Base-by-base conservation (phyloP, 1,139 yeast species). In the Wickerhamomyces sp. region DNA sequence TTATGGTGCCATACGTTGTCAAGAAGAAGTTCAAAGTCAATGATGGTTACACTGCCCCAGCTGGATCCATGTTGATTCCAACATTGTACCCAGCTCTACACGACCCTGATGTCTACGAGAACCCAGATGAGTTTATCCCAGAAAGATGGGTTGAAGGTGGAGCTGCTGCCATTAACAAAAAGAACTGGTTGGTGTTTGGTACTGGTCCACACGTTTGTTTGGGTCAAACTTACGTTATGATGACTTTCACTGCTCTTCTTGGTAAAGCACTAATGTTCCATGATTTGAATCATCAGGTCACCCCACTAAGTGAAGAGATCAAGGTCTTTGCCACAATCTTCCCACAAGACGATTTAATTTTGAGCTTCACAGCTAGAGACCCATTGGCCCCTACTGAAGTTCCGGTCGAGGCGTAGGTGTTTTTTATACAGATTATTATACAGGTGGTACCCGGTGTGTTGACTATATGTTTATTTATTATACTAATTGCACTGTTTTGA, bases 291-390 rank as follows among this genome's bases (percentile, higher is more conserved):
- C 98, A 91, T 59, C 75, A 79, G 51, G 76, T 80, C 37, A 91
- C 98, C 18, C 82, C 78, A 29, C 66, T 78, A 52, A 80, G 93
- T 45, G 98, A 91, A 65, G 80, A 87, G 55, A 87, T 91, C 54
- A 86, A 88, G 57, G 97, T 91, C 26, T 91, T 91, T 60, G 98
- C 98, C 24, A 91, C 98, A 20, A 88, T 91, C 57, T 91, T 91
- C 84, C 98, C 98, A 23, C 79, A 86, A 60, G 98, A 91, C 63
- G 96, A 89, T 59, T 78, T 94, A 58, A 75, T 86, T 51, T 66
- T 91, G 59, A 69, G 78, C 53, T 89, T 89, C 71, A 69, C 72
- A 38, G 64, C 56, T 49, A 76, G 89, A 64, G 81, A 81, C 39
- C 68, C 68, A 42, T 40, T 59, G 26, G 42, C 44, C 20, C 36